Conservation (phyloP, 495 filamentous ascomycete genomes). For the Parathielavia hyrcaniae region DNA sequence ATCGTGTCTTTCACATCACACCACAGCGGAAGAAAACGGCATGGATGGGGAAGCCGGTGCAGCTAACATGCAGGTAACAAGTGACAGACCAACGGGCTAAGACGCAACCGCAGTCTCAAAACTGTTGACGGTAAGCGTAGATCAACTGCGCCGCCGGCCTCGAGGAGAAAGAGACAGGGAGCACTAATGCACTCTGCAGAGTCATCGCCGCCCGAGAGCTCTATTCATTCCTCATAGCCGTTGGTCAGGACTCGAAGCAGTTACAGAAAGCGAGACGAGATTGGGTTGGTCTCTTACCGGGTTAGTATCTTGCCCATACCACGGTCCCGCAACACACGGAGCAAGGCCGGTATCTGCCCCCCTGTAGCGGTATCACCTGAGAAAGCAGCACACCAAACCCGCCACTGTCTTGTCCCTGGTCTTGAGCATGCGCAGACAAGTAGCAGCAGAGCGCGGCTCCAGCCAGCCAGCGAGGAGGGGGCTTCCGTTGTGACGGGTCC, state of each 20-base stretch:
- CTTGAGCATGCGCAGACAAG: not conserved
- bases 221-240: too few species aligned
- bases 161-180: too few species aligned
- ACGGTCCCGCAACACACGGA: not conserved
- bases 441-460: not conserved
- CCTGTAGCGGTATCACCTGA: not conserved
- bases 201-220: too few species aligned
- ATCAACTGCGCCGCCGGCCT: too few species aligned
- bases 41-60: not conserved
- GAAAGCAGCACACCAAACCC: not conserved
- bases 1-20: too few species aligned
- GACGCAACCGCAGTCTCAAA: not conserved
- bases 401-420: too few species aligned
- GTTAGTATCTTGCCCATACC: too few species aligned
- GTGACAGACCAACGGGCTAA: not conserved
- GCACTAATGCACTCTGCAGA: too few species aligned
- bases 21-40: not conserved
- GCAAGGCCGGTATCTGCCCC: not conserved
- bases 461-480: conserved; percentile 1
- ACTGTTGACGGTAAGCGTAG: too few species aligned
- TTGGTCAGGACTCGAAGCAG: too few species aligned
- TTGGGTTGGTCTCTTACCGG: too few species aligned
- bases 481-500: not conserved
- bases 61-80: not conserved
- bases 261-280: conserved; percentile 3